These are phyloP conservation scores for Eucalyptus urophylla DNA, from an alignment of 345 rosid species.

Conservation along the genomic window DNA sequence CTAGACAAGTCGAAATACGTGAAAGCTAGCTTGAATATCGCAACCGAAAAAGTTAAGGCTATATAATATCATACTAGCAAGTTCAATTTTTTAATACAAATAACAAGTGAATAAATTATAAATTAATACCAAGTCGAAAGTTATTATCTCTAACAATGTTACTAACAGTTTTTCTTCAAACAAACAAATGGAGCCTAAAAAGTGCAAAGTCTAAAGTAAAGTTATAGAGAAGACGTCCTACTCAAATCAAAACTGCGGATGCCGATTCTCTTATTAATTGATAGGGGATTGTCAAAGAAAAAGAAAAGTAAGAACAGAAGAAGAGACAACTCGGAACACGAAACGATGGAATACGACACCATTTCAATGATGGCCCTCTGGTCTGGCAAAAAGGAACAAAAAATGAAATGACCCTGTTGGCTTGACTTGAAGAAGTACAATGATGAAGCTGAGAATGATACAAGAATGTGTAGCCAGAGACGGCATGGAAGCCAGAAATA, in stretches of 20 bases:
- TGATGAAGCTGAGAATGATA: background rate
- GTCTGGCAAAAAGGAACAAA: background rate
- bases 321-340: background rate
- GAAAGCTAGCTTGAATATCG: no score
- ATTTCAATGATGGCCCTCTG: background rate
- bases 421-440: background rate
- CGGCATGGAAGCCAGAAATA: background rate
- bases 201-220: background rate
- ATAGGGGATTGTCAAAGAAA: background rate
- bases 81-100: no score
- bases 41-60: no score
- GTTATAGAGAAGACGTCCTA: background rate
- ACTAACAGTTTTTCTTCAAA: no score
- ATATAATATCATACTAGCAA: no score
- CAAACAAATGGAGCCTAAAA: no score
- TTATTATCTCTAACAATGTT: no score
- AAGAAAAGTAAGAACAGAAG: background rate
- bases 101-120: no score
- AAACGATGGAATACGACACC: background rate
- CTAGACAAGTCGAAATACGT: no score
- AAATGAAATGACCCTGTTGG: background rate
- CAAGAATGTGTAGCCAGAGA: background rate
- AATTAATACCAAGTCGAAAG: no score
- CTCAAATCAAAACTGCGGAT: background rate
- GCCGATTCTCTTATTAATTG: background rate